Evolutionary conservation across 768 basidiomycete genomes (phyloP), one percentile per base, ranked within the genome.

Genomic region (Mrakia hoshinonis): DNA sequence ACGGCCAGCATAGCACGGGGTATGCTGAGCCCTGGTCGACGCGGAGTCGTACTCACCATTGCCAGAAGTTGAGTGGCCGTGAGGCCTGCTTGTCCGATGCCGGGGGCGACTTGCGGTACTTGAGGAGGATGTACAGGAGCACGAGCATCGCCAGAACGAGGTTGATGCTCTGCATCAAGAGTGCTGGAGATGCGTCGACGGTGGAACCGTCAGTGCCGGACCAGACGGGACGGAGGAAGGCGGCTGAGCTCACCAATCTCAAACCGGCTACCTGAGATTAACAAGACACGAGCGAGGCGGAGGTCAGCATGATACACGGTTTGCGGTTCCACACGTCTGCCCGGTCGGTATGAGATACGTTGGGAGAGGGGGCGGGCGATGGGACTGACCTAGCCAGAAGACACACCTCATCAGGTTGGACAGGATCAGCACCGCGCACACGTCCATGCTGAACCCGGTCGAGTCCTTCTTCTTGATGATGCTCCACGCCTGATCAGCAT

Each of bases 51-150:
- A 38, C 69, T 47, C 39, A 62, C 71, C 71, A 72, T n/a, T 68
- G 48, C 71, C 71, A 72, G 39, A 72, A 72, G 29, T 62, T 26
- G 36, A 72, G 36, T 24, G 71, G 71, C 10, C 71, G 54, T 12
- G 55, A n/a, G n/a, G 13, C 43, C 46, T 48, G 12, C 34, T 61
- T 68, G 43, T 31, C 46, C 10, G 69, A 31, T n/a, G 29, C 38
- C 24, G 46, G 20, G 1, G 52, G 10, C 5, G 52, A 31, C 29
- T 39, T 55, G 29, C 51, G 70, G 54, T 71, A 71, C 29, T 66
- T 66, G 63, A 71, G 51, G 2, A 71, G 39, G 31, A 72, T 67
- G 49, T 24, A 72, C 18, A 67, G 71, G 12, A 72, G 71, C 22
- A 51, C 65, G 36, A 72, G 71, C 71, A 72, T 72, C 0, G 71